phyloP scores from a whole-genome alignment of 805 yeast species.

The Cyberlindnera japonica region DNA sequence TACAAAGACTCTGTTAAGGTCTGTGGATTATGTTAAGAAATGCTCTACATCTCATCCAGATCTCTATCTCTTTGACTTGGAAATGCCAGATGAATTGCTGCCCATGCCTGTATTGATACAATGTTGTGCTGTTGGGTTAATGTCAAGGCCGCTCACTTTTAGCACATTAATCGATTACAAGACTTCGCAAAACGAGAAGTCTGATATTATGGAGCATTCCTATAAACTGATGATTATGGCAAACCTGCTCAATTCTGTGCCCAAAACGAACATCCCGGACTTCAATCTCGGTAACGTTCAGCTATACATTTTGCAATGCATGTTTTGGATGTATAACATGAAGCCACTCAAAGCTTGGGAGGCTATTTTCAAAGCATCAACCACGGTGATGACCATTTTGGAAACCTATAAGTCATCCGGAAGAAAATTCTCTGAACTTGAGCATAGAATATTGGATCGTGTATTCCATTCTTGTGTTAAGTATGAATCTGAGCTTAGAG shows the following conservation, averaged over 20 bases:
- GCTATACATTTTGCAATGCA: slow-evolving; percentile 16
- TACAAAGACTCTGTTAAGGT: slow-evolving; percentile 5
- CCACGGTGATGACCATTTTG: slow-evolving; percentile 19
- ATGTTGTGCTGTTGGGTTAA: slow-evolving; percentile 15
- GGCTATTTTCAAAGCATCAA: slow-evolving; percentile 19
- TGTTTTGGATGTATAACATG: slow-evolving; percentile 25
- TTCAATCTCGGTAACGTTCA: slow-evolving; percentile 19
- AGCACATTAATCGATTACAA: slow-evolving; percentile 11
- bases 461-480: slow-evolving; percentile 25
- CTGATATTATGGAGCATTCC: slow-evolving; percentile 5
- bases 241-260: slow-evolving; percentile 9
- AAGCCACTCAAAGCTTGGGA: slow-evolving; percentile 26
- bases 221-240: slow-evolving; percentile 15
- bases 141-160: slow-evolving; percentile 21
- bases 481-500: slow-evolving; percentile 26
- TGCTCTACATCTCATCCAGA: background rate
- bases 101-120: slow-evolving; percentile 17
- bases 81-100: slow-evolving; percentile 11
- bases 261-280: slow-evolving; percentile 14
- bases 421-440: slow-evolving; percentile 17
- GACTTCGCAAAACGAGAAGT: slow-evolving; percentile 16
- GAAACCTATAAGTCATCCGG: slow-evolving; percentile 21
- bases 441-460: slow-evolving; percentile 19
- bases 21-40: slow-evolving; percentile 13
- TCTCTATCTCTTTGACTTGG: slow-evolving; percentile 9